phyloP scores from a whole-genome alignment of 148 eudicot species.

The Amaranthus hypochondriacus region DNA sequence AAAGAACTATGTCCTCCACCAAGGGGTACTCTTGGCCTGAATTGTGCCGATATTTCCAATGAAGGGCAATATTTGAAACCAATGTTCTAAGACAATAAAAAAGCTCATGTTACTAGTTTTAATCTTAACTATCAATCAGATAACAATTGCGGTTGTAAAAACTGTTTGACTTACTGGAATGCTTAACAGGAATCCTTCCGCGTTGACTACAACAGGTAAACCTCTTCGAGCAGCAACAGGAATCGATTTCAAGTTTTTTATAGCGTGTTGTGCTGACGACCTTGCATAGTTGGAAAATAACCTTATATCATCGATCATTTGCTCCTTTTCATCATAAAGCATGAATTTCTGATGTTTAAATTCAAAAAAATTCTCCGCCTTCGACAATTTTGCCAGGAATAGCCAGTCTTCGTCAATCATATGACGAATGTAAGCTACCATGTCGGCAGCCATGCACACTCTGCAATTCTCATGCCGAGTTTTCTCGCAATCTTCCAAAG shows the following conservation, averaged over 20 bases:
- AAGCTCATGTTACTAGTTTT: constrained; percentile 7
- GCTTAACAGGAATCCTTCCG: constrained; percentile 51
- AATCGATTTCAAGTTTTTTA: constrained; percentile 52
- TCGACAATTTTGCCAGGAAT: constrained; percentile 56
- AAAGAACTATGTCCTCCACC: constrained; percentile 79
- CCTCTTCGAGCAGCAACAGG: constrained; percentile 86
- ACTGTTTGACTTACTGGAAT: constrained; percentile 51
- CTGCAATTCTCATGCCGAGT: constrained; percentile 27
- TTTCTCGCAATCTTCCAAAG: constrained; percentile 14
- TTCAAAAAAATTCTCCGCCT: constrained; percentile 21
- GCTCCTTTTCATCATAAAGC: constrained; percentile 5
- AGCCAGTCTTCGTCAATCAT: constrained; percentile 93
- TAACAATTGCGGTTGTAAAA: neutral
- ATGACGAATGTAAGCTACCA: constrained; percentile 51
- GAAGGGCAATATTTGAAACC: constrained; percentile 59
- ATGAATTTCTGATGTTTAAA: constrained; percentile 13
- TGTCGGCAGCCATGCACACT: constrained; percentile 33
- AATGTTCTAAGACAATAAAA: constrained; percentile 42
- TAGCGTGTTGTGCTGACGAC: constrained; percentile 57
- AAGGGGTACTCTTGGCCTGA: constrained; percentile 75
- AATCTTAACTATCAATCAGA: neutral
- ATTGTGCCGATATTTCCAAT: constrained; percentile 52
- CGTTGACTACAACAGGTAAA: constrained; percentile 61
- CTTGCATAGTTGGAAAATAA: constrained; percentile 33
- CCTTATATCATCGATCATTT: constrained; percentile 2